Percentiles rank a stretch among this genome's conserved stretches.
phyloP scores from a whole-genome alignment of 2,329 filamentous ascomycete species.

The Fusarium praegraminearum region DNA sequence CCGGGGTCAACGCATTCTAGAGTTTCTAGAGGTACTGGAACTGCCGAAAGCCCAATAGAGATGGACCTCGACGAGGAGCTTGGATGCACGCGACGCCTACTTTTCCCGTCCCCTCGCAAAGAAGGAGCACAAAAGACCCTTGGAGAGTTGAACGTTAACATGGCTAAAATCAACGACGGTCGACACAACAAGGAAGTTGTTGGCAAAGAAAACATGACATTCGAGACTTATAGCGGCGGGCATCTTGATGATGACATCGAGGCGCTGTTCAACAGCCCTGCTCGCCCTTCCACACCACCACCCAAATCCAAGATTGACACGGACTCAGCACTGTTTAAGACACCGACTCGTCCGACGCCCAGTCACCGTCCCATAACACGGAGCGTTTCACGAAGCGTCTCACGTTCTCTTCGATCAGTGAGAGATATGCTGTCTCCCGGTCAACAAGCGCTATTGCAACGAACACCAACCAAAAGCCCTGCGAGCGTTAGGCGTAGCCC shows the following conservation, averaged over 20 bases:
- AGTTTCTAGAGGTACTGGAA: constrained; percentile 66
- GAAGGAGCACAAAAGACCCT: constrained; percentile 72
- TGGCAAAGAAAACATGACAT: constrained; percentile 63
- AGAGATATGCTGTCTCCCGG: constrained; percentile 59
- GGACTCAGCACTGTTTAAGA: constrained; percentile 67
- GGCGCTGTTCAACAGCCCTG: constrained; percentile 73
- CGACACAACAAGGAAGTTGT: constrained; percentile 52
- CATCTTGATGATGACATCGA: constrained; percentile 66
- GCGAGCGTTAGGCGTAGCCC: constrained; percentile 59
- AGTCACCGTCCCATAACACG: constrained; percentile 71
- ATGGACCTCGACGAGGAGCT: constrained; percentile 61
- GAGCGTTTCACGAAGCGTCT: constrained; percentile 71
- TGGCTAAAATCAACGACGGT: constrained; percentile 59
- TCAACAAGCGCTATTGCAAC: constrained; percentile 57
- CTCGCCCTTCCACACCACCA: constrained; percentile 64
- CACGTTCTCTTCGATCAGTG: constrained; percentile 65
- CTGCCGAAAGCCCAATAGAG: constrained; percentile 68
- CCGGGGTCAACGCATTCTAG: constrained; percentile 65
- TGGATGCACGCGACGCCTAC: constrained; percentile 72
- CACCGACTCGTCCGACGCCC: constrained; percentile 71
- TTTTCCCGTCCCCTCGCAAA: constrained; percentile 82
- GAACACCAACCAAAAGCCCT: constrained; percentile 61
- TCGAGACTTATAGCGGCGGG: constrained; percentile 54
- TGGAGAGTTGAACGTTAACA: constrained; percentile 67
- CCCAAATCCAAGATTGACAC: constrained; percentile 57